These are phyloP conservation scores for Hansenula lynferdii DNA, from an alignment of 1,139 yeast species.

Conservation along the genomic window DNA sequence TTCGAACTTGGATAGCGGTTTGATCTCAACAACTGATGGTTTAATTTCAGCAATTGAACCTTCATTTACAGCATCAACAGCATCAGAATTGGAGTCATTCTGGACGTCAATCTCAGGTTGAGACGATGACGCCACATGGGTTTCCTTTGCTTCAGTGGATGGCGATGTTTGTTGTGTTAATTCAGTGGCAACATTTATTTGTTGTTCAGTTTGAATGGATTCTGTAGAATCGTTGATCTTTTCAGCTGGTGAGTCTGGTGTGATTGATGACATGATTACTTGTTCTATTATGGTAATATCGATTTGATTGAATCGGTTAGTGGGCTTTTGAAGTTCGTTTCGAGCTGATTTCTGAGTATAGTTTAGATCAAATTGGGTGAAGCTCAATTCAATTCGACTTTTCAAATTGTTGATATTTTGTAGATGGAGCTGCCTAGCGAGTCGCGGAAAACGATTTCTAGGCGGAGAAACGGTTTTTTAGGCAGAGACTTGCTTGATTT, in stretches of 20 bases:
- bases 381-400: too few relatives aligned
- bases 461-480: too few relatives aligned
- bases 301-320: too few relatives aligned
- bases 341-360: too few relatives aligned
- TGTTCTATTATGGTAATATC: too few relatives aligned
- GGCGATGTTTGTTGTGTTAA: not conserved
- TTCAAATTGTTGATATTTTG: too few relatives aligned
- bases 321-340: too few relatives aligned
- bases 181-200: not conserved
- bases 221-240: not conserved
- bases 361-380: too few relatives aligned
- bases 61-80: not conserved
- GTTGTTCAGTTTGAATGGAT: not conserved
- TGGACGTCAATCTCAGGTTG: not conserved
- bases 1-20: conserved; percentile 1
- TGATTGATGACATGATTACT: not conserved
- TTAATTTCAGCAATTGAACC: not conserved
- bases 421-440: too few relatives aligned
- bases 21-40: not conserved
- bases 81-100: not conserved
- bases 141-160: not conserved
- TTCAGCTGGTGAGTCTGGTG: not conserved
- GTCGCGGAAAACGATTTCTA: too few relatives aligned
- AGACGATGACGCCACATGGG: not conserved
- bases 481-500: too few relatives aligned